phyloP scores from a whole-genome alignment of 2,329 filamentous ascomycete species.

The Juglanconis sp. region DNA sequence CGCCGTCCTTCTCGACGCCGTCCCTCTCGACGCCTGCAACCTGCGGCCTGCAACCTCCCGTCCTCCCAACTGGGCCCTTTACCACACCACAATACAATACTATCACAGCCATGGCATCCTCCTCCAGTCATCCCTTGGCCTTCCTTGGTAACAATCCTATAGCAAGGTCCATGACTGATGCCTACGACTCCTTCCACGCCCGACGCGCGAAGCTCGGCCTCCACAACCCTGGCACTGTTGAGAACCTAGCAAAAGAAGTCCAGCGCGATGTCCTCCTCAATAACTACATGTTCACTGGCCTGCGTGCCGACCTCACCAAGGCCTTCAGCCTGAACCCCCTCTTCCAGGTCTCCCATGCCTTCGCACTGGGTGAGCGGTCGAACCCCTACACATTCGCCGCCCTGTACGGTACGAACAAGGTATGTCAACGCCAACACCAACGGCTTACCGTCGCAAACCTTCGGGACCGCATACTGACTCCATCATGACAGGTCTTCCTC shows the following conservation, averaged over 20 bases:
- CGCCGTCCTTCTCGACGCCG: slow-evolving; percentile 6
- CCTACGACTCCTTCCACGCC: slow-evolving; percentile 77
- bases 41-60: slow-evolving; percentile 18
- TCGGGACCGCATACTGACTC: not conserved
- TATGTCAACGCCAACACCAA: slow-evolving; percentile 41
- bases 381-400: slow-evolving; percentile 94
- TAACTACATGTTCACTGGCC: slow-evolving; percentile 94
- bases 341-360: slow-evolving; percentile 96
- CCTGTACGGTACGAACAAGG: slow-evolving; percentile 89
- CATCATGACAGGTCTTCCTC: slow-evolving; percentile 70
- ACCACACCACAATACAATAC: not conserved
- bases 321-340: slow-evolving; percentile 89
- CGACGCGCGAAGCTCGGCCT: slow-evolving; percentile 85
- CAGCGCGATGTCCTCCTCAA: slow-evolving; percentile 94
- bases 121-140: slow-evolving; percentile 51
- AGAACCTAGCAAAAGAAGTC: slow-evolving; percentile 81
- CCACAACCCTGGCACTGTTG: slow-evolving; percentile 87
- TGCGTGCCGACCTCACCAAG: slow-evolving; percentile 95
- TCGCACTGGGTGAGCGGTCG: slow-evolving; percentile 88
- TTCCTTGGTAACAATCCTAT: slow-evolving; percentile 74
- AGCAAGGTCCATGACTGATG: slow-evolving; percentile 67
- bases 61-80: not conserved
- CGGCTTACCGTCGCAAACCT: not conserved
- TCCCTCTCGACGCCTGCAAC: not conserved
- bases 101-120: slow-evolving; percentile 47